Evolutionary conservation across 2,329 filamentous ascomycete species (phyloP), one percentile per base, ranked within the genome.

Genomic region (Fusarium tuaranense): DNA sequence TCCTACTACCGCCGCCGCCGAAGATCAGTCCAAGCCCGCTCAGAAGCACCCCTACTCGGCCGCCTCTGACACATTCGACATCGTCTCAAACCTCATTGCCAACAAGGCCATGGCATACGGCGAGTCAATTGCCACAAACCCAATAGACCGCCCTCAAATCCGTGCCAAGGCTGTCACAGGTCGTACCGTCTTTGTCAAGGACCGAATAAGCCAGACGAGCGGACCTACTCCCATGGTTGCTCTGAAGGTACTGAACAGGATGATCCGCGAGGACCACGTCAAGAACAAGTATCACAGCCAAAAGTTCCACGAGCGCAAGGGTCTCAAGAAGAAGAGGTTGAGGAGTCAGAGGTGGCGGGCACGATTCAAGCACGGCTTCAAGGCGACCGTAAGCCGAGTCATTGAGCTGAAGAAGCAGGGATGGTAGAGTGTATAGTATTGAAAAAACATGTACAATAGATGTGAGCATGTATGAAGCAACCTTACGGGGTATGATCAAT

Each of bases 281-380:
- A 86, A 83, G 74, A 68, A 59, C 4, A 91, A 94, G 77, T 86
- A 86, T 63, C 81, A 82, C 22, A 81, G 78, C 72, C 94, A 97
- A 83, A 86, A 87, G 73, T 94, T 91, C 78, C 92, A 97, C 82
- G 94, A 97, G 86, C 86, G 94, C 57, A 88, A 88, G 0, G 94
- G 94, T 3, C 78, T 94, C 78, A 95, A 93, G 88, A 88, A 92
- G 83, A 97, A 97, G 90, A 89, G 94, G 78, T 83, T 95, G 76
- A 86, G 85, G 81, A 91, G 89, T 69, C 86, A 92, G 86, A 87
- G 94, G 71, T 95, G 93, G 92, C 88, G 90, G 81, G 84, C 76
- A 73, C 88, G 90, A 69, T 97, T 96, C 83, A 91, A 90, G 86
- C 81, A 82, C 36, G 92, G 91, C 5, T 95, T 97, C 83, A 87